Evolutionary conservation across 2,329 filamentous ascomycete genomes (phyloP).

Genomic region (Ilyonectria destructans): DNA sequence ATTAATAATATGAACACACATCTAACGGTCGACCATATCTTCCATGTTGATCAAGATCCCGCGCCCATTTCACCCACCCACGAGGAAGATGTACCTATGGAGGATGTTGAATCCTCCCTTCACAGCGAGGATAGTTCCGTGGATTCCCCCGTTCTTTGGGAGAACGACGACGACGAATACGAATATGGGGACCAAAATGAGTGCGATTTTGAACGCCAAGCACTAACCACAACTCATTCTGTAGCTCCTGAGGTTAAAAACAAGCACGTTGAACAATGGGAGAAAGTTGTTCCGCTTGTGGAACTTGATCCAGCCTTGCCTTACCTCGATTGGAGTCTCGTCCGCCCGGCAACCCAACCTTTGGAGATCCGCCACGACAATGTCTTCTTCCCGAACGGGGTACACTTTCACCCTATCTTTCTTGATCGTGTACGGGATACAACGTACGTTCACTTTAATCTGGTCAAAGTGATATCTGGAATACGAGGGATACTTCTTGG

Average conservation of each 20-base stretch:
- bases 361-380: neutral
- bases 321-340: neutral
- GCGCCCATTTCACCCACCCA: too few relatives aligned
- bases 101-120: too few relatives aligned
- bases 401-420: neutral
- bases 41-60: neutral
- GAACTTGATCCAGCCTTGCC: neutral
- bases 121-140: too few relatives aligned
- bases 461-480: neutral
- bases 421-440: neutral
- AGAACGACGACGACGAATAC: neutral
- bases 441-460: neutral
- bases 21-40: constrained; percentile 4
- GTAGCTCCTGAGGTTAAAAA: too few relatives aligned
- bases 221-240: too few relatives aligned
- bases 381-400: neutral
- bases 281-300: neutral
- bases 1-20: neutral
- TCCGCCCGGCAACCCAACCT: neutral
- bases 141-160: neutral
- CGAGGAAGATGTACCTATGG: too few relatives aligned
- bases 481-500: neutral
- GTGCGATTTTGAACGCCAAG: neutral
- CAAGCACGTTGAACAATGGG: neutral
- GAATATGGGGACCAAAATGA: neutral